Base-by-base conservation (phyloP, 345 rosid species). In the Lepidium aucheri region DNA sequence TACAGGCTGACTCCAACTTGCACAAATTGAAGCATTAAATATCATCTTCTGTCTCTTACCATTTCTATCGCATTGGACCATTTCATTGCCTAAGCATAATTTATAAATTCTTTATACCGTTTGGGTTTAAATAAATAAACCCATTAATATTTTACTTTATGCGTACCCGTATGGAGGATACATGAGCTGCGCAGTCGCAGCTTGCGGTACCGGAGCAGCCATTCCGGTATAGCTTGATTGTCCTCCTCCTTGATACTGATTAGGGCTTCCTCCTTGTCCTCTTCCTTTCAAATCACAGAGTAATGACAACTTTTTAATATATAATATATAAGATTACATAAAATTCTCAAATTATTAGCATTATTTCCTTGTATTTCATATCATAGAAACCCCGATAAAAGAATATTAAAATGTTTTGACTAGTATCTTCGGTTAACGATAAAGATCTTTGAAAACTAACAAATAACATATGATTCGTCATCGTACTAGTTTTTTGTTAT, bases 261-360 rank as follows among this genome's bases (percentile, higher is more conserved):
- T 54, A 53, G 80, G 82, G 74, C 63, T 77, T 64, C 87, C 81
- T 62, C 83, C 83, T 76, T 88, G 97, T 13, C 60, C 78, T 82
- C 90, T 68, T 60, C 91, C 98, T 88, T 60, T 47, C 50, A 54
- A 63, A 55, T 65, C 65, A 57, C 17, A 53, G 43, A 35, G 47
- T 51, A 22, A 62, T 43, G 36, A 15, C 42, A 38, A 60, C 46
- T 20, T 26, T 9, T 26, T 53, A 39, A 40, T 30, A 51, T 53
- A 18, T n/a, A 9, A 50, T 53, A 9, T 45, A 18, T 18, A 18
- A 0, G 0, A 49, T 49, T 22, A 56, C 49, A 12, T 36, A 60
- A 32, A 33, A 10, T 35, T 13, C 32, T 35, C 20, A 26, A 33
- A 53, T 15, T 22, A 52, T 15, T 34, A 60, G 32, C 40, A 57